A percentile compares a stretch with the other conserved stretches of the same genome.
phyloP scores from a whole-genome alignment of 2,329 filamentous ascomycete genomes.

The Metarhizium humberi region DNA sequence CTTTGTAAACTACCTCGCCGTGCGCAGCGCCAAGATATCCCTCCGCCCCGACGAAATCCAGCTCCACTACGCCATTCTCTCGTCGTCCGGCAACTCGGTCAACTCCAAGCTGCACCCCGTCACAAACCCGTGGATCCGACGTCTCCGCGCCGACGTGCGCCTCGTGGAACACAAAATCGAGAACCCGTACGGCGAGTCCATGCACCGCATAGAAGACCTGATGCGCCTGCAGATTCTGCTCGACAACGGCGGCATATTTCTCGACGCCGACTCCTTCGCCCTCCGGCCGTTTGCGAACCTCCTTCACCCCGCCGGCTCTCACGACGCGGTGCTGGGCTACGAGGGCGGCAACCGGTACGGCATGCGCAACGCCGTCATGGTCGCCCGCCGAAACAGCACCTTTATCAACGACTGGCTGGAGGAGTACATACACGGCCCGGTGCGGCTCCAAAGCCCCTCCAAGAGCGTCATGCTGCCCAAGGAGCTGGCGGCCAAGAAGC shows the following conservation, averaged over 20 bases:
- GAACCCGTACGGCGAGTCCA: background rate
- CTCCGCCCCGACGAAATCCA: constrained; percentile 3
- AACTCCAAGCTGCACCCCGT: background rate
- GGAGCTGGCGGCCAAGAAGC: constrained; percentile 1
- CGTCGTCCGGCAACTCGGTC: background rate
- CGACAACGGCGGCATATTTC: constrained; percentile 8
- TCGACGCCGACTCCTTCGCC: constrained; percentile 8
- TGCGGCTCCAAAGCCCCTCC: constrained; percentile 3
- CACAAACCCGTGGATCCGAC: constrained; percentile 8
- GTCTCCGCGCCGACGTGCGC: constrained; percentile 4
- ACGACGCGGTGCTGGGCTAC: constrained; percentile 7
- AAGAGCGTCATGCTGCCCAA: constrained; percentile 7
- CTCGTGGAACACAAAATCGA: constrained; percentile 4
- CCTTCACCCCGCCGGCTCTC: constrained; percentile 3
- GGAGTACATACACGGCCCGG: constrained; percentile 1
- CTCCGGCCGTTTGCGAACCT: constrained; percentile 6
- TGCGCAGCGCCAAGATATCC: constrained; percentile 10
- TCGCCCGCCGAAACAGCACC: constrained; percentile 9
- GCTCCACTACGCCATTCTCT: constrained; percentile 6
- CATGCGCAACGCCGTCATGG: constrained; percentile 9
- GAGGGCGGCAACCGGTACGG: constrained; percentile 9
- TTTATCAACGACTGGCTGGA: constrained; percentile 8
- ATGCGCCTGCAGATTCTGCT: constrained; percentile 8
- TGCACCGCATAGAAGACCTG: constrained; percentile 5
- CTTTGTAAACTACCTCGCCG: constrained; percentile 8